Base-by-base conservation (phyloP, 441 rosid genomes). In the Francoa sonchifolia region DNA sequence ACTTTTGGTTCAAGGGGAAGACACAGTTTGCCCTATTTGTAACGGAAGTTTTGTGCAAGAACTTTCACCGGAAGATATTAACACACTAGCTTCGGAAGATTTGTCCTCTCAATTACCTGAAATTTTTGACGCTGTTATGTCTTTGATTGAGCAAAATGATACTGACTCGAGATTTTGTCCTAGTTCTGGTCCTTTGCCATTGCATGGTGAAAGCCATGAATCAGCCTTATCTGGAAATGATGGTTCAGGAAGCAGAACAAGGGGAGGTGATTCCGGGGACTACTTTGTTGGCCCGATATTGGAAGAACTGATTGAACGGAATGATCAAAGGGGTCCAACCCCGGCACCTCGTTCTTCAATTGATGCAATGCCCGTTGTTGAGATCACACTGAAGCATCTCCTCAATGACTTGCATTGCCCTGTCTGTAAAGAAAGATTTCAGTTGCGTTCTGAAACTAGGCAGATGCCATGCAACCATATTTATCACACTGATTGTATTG, bases 381-480 rank as follows among this genome's bases (percentile, higher is more conserved):
- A 4, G 13, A 33, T 82, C 7, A 29, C 72, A 0, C 63, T 57
- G 40, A 36, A 52, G n/a, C 59, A 64, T 41, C 28, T 76, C 57
- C 33, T 0, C 0, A 66, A 29, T 11, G 72, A 62, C 46, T 39
- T 29, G 33, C 62, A 53, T 19, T 87, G 95, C 50, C 82, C 95
- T 0, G 65, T 88, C 14, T 83, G 95, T 51, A 83, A 83, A 49
- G 93, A 83, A 0, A 80, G 71, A 34, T 80, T 77, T 3, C 67
- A 57, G 50, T 48, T 74, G 15, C 82, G 63, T 5, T 69, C 55
- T 3, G 74, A 68, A 19, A 81, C 33, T 0, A 71, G 45, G 55
- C 77, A 69, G 59, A 46, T 83, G 59, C 70, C 76, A 2, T 83
- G 97, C 55, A 54, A 66, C 41, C 97, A 88, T 58, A 37, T 78